These are phyloP conservation scores for Berkeleyomyces basicola DNA, from an alignment of 2,329 filamentous ascomycete genomes.

Conservation along the genomic window DNA sequence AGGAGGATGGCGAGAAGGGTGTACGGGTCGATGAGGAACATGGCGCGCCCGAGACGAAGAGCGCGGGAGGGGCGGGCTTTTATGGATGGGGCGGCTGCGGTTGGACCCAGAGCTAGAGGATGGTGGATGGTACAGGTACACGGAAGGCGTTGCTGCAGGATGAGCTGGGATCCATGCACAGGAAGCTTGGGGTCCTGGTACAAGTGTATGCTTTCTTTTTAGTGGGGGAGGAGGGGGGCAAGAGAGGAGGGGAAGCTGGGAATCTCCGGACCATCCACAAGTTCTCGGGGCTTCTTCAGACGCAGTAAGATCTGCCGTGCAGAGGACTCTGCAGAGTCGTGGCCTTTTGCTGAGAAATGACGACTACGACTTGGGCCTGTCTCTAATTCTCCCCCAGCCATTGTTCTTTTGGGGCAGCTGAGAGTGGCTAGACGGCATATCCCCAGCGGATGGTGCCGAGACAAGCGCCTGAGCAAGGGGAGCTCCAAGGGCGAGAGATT, in stretches of 20 bases:
- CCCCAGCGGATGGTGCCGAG: neutral
- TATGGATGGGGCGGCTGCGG: neutral
- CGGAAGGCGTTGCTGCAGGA: neutral
- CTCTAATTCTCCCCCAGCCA: neutral
- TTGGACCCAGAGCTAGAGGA: neutral
- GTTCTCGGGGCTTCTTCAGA: too few relatives aligned
- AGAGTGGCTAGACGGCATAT: neutral
- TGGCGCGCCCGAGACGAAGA: neutral
- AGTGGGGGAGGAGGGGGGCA: neutral
- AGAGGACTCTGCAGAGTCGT: too few relatives aligned
- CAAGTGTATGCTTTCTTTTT: neutral
- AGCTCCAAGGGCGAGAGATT: neutral
- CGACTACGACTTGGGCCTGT: neutral
- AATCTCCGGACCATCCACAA: too few relatives aligned
- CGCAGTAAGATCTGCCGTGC: too few relatives aligned
- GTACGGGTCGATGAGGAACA: slow-evolving; percentile 5
- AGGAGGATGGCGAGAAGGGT: slow-evolving; percentile 3
- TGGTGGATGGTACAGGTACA: neutral
- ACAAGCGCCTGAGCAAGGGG: neutral
- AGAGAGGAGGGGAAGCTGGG: neutral
- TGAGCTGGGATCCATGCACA: neutral
- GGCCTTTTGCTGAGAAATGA: too few relatives aligned
- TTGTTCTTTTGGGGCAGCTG: neutral
- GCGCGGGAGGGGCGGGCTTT: neutral
- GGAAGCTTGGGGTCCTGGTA: neutral